Percentiles rank a stretch among this genome's conserved stretches.
These are phyloP conservation scores for Amauroascus verrucosus DNA, from an alignment of 2,329 filamentous ascomycete genomes.

Conservation along the genomic window DNA sequence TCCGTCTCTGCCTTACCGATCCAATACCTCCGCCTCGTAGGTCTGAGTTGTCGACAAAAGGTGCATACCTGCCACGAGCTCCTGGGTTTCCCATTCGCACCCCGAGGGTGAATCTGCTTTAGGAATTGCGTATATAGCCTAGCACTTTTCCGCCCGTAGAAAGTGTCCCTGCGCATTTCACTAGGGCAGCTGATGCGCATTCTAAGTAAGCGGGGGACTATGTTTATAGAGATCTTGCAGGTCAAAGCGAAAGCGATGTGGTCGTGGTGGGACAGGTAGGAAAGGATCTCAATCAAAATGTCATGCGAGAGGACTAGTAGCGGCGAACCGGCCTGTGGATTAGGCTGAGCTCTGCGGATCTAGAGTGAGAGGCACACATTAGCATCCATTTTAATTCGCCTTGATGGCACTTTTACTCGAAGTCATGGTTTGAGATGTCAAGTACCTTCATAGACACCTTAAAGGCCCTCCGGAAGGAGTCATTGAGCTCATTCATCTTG, in stretches of 20 bases:
- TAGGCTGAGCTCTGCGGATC: neutral
- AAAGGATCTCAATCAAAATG: neutral
- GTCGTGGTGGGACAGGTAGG: conserved; percentile 1
- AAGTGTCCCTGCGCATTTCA: neutral
- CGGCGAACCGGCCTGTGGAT: neutral
- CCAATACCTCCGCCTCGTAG: neutral
- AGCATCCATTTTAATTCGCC: too few species aligned
- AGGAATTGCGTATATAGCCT: neutral
- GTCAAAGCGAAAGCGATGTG: neutral
- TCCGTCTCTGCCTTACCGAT: neutral
- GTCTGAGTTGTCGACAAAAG: neutral
- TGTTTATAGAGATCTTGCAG: conserved; percentile 1
- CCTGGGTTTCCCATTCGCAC: neutral
- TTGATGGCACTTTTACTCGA: neutral
- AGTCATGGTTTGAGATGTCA: neutral
- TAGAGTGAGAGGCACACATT: neutral
- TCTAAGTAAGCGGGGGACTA: neutral
- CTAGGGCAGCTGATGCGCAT: conserved; percentile 4
- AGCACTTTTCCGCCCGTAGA: neutral
- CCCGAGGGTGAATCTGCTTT: neutral
- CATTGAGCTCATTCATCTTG: neutral
- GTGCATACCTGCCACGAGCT: neutral
- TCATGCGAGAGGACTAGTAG: neutral
- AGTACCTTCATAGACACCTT: neutral
- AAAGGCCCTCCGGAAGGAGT: neutral